Evolutionary conservation across 208 protist genomes (phyloP).

Genomic region (Porcisia hertigi): DNA sequence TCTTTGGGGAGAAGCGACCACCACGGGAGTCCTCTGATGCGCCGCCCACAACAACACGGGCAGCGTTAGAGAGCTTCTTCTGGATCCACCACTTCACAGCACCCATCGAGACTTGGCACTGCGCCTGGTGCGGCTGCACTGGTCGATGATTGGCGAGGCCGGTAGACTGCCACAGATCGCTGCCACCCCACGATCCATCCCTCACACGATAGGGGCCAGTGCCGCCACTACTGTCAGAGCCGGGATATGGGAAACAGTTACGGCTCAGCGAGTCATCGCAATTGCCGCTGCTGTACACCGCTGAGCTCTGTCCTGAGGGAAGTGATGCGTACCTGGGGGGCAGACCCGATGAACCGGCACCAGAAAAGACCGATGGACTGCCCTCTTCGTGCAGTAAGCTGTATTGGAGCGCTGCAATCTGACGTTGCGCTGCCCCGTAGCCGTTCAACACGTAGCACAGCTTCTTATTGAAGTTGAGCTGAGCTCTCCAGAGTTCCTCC

Average conservation of each 20-base stretch:
- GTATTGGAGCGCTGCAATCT: slow-evolving; percentile 54
- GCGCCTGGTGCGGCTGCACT: not conserved
- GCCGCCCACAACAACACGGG: slow-evolving; percentile 5
- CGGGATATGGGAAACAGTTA: not conserved
- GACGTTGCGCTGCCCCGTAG: slow-evolving; percentile 48
- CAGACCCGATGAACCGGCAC: slow-evolving; percentile 1
- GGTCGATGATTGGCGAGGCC: not conserved
- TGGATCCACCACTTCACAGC: slow-evolving; percentile 18
- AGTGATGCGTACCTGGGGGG: not conserved
- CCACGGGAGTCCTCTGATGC: not conserved
- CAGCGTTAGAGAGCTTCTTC: slow-evolving; percentile 19
- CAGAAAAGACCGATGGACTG: slow-evolving; percentile 11
- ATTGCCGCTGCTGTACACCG: not conserved
- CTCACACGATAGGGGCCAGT: not conserved
- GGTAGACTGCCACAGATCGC: not conserved
- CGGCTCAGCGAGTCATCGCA: not conserved
- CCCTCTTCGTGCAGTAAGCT: slow-evolving; percentile 28
- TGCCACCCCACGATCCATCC: not conserved
- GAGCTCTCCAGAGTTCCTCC: slow-evolving; percentile 33
- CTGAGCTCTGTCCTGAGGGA: not conserved
- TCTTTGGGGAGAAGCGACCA: not conserved
- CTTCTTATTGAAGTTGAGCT: slow-evolving; percentile 45
- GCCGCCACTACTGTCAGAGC: not conserved
- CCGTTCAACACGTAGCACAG: slow-evolving; percentile 62
- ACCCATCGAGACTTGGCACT: not conserved